These are phyloP conservation scores for Cystobasidium slooffiae DNA, from an alignment of 1,284 basidiomycete genomes.

Conservation along the genomic window DNA sequence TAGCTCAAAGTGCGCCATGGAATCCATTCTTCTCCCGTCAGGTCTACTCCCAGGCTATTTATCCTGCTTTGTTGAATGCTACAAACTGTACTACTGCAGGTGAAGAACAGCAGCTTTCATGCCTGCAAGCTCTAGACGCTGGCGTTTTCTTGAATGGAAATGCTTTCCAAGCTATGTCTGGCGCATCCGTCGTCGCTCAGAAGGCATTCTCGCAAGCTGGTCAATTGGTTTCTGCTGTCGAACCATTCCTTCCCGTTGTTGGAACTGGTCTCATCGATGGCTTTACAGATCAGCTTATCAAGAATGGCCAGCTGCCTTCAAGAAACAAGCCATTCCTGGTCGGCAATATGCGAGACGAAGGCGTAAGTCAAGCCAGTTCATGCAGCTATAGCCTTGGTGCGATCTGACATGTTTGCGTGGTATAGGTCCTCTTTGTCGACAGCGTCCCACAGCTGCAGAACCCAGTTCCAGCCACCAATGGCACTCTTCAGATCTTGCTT, in stretches of 20 bases:
- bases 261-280: slow-evolving; percentile 43
- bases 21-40: slow-evolving; percentile 29
- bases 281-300: slow-evolving; percentile 25
- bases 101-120: slow-evolving; percentile 15
- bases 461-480: slow-evolving; percentile 29
- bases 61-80: slow-evolving; percentile 32
- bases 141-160: slow-evolving; percentile 10
- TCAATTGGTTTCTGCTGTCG: slow-evolving; percentile 25
- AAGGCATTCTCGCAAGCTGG: slow-evolving; percentile 25
- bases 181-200: slow-evolving; percentile 5
- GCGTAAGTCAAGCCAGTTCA: slow-evolving; percentile 1
- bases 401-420: background rate
- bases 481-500: slow-evolving; percentile 23
- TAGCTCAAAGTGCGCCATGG: slow-evolving; percentile 43
- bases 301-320: slow-evolving; percentile 27
- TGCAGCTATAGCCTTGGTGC: background rate
- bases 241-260: slow-evolving; percentile 42
- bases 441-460: slow-evolving; percentile 21
- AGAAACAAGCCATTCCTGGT: slow-evolving; percentile 35
- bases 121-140: slow-evolving; percentile 27
- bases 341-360: slow-evolving; percentile 43
- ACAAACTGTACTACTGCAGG: slow-evolving; percentile 31
- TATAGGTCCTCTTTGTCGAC: slow-evolving; percentile 36
- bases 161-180: slow-evolving; percentile 5
- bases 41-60: slow-evolving; percentile 24